Percentiles rank a stretch among this genome's conserved stretches.
These are phyloP conservation scores for Epichloe coenophiala DNA, from an alignment of 2,329 filamentous ascomycete genomes.

Conservation along the genomic window DNA sequence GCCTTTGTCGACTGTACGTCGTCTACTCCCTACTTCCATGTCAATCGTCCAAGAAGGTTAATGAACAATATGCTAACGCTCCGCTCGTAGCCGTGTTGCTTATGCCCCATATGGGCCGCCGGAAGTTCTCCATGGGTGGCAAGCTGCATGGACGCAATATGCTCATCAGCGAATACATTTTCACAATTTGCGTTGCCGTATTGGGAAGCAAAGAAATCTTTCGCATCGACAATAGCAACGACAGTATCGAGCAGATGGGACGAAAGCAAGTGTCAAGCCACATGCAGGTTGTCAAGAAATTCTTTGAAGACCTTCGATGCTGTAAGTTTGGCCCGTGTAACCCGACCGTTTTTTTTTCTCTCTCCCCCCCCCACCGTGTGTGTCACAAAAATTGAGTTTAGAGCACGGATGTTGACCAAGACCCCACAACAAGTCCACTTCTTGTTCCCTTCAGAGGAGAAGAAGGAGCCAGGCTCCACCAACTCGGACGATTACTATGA, in stretches of 20 bases:
- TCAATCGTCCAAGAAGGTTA: neutral
- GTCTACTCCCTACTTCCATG: slow-evolving; percentile 9
- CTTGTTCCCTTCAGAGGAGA: slow-evolving; percentile 42
- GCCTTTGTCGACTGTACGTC: slow-evolving; percentile 52
- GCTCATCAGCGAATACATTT: slow-evolving; percentile 56
- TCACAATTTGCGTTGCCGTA: slow-evolving; percentile 24
- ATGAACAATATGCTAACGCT: slow-evolving; percentile 9
- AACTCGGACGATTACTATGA: slow-evolving; percentile 42
- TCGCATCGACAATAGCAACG: slow-evolving; percentile 29
- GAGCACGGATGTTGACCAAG: slow-evolving; percentile 1
- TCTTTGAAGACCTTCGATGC: slow-evolving; percentile 47
- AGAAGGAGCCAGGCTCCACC: slow-evolving; percentile 45
- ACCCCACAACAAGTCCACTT: slow-evolving; percentile 37
- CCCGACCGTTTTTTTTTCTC: neutral
- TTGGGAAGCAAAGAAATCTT: slow-evolving; percentile 30
- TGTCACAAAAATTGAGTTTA: neutral
- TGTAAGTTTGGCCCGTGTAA: slow-evolving; percentile 33
- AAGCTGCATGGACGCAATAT: slow-evolving; percentile 56
- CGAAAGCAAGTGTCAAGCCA: slow-evolving; percentile 58
- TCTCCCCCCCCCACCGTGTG: too few relatives aligned
- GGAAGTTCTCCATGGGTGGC: slow-evolving; percentile 51
- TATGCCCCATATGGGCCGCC: slow-evolving; percentile 52
- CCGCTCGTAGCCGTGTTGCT: slow-evolving; percentile 37
- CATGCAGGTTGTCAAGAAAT: slow-evolving; percentile 57
- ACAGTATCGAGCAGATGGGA: slow-evolving; percentile 32